These are phyloP conservation scores for Scheffersomyces lignicola DNA, from an alignment of 1,139 yeast genomes.

Conservation along the genomic window DNA sequence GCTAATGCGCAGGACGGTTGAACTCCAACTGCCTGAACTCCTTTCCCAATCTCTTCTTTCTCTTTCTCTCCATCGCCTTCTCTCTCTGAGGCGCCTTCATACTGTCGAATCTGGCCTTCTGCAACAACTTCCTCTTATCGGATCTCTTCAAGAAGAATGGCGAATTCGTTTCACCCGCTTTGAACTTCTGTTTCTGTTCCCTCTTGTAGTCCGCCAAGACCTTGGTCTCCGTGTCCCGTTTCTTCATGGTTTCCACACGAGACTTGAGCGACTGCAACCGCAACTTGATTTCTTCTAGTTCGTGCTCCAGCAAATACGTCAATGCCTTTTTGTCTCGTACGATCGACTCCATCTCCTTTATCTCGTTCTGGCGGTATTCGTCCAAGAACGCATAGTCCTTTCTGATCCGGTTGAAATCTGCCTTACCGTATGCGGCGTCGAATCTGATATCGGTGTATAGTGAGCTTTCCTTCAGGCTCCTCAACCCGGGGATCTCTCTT, in stretches of 20 bases:
- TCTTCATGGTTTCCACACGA: constrained; percentile 72
- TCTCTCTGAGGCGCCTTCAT: constrained; percentile 85
- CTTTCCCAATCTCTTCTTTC: constrained; percentile 90
- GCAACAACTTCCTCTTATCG: constrained; percentile 81
- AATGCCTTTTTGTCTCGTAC: constrained; percentile 57
- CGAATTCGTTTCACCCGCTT: constrained; percentile 48
- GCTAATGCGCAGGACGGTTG: constrained; percentile 10
- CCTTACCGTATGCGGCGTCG: constrained; percentile 85
- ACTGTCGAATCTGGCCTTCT: constrained; percentile 81
- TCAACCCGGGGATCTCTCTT: constrained; percentile 75
- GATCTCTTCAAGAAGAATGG: constrained; percentile 71
- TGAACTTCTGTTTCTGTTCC: constrained; percentile 44
- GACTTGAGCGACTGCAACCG: constrained; percentile 65
- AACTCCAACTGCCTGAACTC: constrained; percentile 83
- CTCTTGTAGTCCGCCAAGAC: constrained; percentile 56
- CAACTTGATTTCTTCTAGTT: constrained; percentile 54
- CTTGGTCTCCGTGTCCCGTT: constrained; percentile 71
- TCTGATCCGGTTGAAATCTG: constrained; percentile 65
- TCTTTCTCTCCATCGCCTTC: constrained; percentile 86
- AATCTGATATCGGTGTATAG: constrained; percentile 81
- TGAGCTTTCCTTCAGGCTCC: constrained; percentile 37
- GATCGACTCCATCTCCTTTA: constrained; percentile 55
- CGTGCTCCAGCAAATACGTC: constrained; percentile 42
- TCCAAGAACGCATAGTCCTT: constrained; percentile 82
- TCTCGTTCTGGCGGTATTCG: constrained; percentile 76